phyloP scores from a whole-genome alignment of 192 early-diverging fungal species.

The Rhizoclosmatium globosum region DNA sequence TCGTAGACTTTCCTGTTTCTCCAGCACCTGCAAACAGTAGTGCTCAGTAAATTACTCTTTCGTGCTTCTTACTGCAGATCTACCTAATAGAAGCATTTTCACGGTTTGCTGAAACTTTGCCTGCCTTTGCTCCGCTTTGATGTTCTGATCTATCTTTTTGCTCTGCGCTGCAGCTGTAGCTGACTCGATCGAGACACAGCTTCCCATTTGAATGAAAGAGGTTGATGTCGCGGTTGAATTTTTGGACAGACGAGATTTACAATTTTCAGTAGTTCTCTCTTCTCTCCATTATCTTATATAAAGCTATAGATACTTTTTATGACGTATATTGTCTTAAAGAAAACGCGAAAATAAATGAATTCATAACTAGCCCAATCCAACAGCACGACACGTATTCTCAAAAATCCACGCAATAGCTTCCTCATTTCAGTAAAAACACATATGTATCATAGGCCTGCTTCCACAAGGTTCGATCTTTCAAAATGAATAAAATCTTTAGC shows the following conservation, averaged over 20 bases:
- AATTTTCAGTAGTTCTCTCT: no score
- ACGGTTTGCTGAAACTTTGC: constrained; percentile 74
- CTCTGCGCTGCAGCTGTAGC: constrained; percentile 79
- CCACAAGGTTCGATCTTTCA: constrained; percentile 11
- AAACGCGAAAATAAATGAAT: no score
- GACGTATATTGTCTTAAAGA: no score
- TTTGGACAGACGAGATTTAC: no score
- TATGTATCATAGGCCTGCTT: constrained; percentile 14
- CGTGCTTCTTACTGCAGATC: neutral
- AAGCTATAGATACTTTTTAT: no score
- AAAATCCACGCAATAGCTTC: no score
- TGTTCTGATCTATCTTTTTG: constrained; percentile 88
- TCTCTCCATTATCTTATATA: no score
- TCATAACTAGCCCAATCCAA: no score
- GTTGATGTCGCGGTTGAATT: no score
- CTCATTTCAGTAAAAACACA: no score
- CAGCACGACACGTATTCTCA: no score
- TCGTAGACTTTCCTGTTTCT: constrained; percentile 60
- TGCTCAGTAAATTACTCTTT: neutral
- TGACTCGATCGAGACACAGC: neutral
- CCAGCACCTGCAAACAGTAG: constrained; percentile 42
- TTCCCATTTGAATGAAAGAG: neutral
- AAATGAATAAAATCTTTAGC: neutral
- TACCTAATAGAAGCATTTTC: constrained; percentile 91
- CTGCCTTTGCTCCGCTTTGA: constrained; percentile 79